Conservation (phyloP, 192 early-diverging fungal genomes). For the Dissophora ornata region DNA sequence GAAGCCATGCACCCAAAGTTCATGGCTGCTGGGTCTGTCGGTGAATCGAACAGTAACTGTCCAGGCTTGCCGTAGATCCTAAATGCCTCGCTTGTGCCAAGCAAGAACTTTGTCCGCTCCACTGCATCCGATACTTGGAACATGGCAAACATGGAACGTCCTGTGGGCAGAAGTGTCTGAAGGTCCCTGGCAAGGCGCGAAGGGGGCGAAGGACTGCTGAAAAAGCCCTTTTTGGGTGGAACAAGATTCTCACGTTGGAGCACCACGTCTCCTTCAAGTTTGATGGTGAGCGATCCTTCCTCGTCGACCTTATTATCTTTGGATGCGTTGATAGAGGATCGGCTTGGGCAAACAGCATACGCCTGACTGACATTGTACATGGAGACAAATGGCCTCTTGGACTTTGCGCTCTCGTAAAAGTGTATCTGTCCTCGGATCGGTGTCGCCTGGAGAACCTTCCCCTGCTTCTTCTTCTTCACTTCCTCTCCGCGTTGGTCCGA, state of each 20-base stretch:
- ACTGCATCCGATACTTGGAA: conserved; percentile 42
- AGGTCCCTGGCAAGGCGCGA: conserved; percentile 27
- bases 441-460: conserved; percentile 55
- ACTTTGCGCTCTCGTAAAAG: conserved; percentile 64
- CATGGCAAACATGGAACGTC: conserved; percentile 46
- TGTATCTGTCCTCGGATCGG: conserved; percentile 61
- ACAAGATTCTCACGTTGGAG: conserved; percentile 44
- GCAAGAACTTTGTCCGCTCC: conserved; percentile 45
- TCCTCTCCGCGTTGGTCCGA: conserved; percentile 62
- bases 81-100: conserved; percentile 47
- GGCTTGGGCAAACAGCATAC: conserved; percentile 66
- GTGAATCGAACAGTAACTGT: conserved; percentile 41
- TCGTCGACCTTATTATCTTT: conserved; percentile 49
- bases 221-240: conserved; percentile 30
- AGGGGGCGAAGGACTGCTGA: conserved; percentile 30
- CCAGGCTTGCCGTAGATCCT: conserved; percentile 52
- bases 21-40: conserved; percentile 47
- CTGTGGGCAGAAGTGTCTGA: conserved; percentile 35
- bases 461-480: conserved; percentile 59
- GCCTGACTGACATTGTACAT: conserved; percentile 66
- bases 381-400: conserved; percentile 60
- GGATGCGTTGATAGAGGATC: conserved; percentile 39
- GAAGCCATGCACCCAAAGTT: conserved; percentile 55
- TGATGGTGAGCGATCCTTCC: conserved; percentile 47
- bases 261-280: conserved; percentile 51